Percentiles rank a stretch among this genome's conserved stretches.
These are phyloP conservation scores for Bocquillonia castaneifolia DNA, from an alignment of 441 rosid species.

Conservation along the genomic window DNA sequence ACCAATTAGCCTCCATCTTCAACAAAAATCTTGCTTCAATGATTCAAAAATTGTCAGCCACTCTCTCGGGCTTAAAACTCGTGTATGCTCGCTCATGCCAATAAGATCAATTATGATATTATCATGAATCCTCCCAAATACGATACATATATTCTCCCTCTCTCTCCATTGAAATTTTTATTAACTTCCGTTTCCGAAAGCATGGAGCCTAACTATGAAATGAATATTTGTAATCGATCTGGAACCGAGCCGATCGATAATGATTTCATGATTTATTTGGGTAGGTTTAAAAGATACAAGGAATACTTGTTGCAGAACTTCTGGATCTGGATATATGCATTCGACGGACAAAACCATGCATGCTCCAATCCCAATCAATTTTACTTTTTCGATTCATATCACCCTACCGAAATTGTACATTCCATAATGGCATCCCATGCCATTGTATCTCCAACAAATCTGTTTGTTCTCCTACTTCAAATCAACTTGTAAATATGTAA, in stretches of 20 bases:
- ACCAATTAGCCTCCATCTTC: constrained; percentile 28
- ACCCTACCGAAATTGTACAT: constrained; percentile 31
- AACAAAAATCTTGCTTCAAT: constrained; percentile 30
- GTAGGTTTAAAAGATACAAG: constrained; percentile 34
- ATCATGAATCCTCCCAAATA: constrained; percentile 35
- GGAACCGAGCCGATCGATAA: no score
- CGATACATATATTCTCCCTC: constrained; percentile 17
- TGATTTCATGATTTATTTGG: no score
- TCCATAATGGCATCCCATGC: constrained; percentile 30
- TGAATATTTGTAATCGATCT: no score
- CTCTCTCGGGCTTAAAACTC: constrained; percentile 30
- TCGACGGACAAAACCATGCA: no score
- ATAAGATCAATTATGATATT: constrained; percentile 34
- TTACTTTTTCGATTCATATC: constrained; percentile 44
- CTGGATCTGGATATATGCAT: constrained; percentile 49
- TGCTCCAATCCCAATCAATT: constrained; percentile 24
- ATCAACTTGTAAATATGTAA: not conserved
- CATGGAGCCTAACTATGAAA: no score
- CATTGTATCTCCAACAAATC: not conserved
- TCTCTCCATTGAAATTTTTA: not conserved
- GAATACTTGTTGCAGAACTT: constrained; percentile 43
- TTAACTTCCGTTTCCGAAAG: no score
- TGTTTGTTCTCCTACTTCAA: not conserved
- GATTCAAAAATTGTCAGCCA: constrained; percentile 30
- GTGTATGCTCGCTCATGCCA: constrained; percentile 24